Evolutionary conservation across 768 basidiomycete genomes (phyloP), one percentile per base, ranked within the genome.

Genomic region (Tulasnella sp.): DNA sequence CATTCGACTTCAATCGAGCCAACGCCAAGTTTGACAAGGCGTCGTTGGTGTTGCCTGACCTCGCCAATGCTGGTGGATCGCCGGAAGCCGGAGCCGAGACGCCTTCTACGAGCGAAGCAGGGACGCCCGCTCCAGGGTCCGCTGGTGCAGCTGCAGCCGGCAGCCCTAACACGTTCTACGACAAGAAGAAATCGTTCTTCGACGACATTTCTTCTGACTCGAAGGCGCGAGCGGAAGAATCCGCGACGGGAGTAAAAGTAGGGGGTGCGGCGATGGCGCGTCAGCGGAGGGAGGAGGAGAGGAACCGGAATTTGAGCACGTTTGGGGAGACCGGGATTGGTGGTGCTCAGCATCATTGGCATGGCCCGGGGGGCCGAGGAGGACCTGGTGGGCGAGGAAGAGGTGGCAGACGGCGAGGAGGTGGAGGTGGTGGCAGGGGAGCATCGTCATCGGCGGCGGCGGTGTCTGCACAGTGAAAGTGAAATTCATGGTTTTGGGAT

Each of bases 281-380:
- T 77, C 93, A 91, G 83, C 88, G 94, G 83, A 86, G 94, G 69
- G 94, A 96, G 83, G 95, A 95, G 83, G 94, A 96, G 84, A 86
- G 94, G 81, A 93, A 94, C 85, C 91, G 90, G 85, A 96, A 96
- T 83, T 91, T 96, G 12, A 93, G 93, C 42, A 96, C 94, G 11
- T 96, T 96, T 88, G 95, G 94, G 3, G 94, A 96, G 84, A 91
- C 94, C 11, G 94, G 94, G 16, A 93, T 93, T 74, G 90, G 93
- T 24, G 93, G 94, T 31, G 24, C 40, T 44, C 37, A 58, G 18
- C n/a, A 34, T 78, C 60, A 34, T 20, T 58, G 77, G 77, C 31
- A 46, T 20, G 77, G 48, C 22, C 28, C 28, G 16, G 64, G 78
- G 3, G 72, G 78, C n/a, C 60, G 64, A 40, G 72, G 78, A 16